Percentiles rank a stretch among this genome's conserved stretches.
phyloP scores from a whole-genome alignment of 768 basidiomycete genomes.

The Hemileccinum rubropunctum region DNA sequence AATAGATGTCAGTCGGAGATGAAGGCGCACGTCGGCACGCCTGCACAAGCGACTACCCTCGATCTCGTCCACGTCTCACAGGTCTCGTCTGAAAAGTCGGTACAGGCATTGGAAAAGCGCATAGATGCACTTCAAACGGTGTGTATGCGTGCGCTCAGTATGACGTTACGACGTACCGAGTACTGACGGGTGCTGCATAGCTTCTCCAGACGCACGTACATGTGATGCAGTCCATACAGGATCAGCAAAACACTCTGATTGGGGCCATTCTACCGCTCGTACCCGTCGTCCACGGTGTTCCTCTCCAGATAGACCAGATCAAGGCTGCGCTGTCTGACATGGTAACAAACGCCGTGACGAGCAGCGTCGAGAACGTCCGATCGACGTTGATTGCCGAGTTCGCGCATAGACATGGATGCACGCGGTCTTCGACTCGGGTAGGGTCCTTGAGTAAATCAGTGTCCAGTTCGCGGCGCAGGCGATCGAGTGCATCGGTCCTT shows the following conservation, averaged over 20 bases:
- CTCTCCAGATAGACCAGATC: conserved; percentile 46
- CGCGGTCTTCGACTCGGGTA: conserved; percentile 2
- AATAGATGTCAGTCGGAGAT: conserved; percentile 63
- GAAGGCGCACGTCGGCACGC: conserved; percentile 54
- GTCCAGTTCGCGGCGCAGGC: conserved; percentile 3
- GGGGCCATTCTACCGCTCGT: conserved; percentile 55
- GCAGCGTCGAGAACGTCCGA: conserved; percentile 12
- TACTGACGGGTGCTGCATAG: conserved; percentile 27
- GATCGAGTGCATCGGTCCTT: not conserved
- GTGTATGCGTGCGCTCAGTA: conserved; percentile 4
- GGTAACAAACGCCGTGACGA: conserved; percentile 17
- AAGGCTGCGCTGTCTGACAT: conserved; percentile 17
- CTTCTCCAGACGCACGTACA: conserved; percentile 53
- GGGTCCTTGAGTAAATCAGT: not conserved
- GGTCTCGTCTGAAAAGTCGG: conserved; percentile 36
- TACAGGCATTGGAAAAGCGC: conserved; percentile 52
- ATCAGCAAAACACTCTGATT: conserved; percentile 31
- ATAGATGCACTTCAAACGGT: conserved; percentile 57
- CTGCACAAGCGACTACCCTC: conserved; percentile 45
- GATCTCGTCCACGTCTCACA: conserved; percentile 39
- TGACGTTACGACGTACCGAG: conserved; percentile 9
- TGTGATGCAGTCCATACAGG: conserved; percentile 55
- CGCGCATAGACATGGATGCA: not conserved
- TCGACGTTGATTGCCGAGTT: conserved; percentile 9
- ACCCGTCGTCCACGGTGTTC: conserved; percentile 58